phyloP scores from a whole-genome alignment of 129 eudicot genomes.

The Gnaphalium uliginosum region DNA sequence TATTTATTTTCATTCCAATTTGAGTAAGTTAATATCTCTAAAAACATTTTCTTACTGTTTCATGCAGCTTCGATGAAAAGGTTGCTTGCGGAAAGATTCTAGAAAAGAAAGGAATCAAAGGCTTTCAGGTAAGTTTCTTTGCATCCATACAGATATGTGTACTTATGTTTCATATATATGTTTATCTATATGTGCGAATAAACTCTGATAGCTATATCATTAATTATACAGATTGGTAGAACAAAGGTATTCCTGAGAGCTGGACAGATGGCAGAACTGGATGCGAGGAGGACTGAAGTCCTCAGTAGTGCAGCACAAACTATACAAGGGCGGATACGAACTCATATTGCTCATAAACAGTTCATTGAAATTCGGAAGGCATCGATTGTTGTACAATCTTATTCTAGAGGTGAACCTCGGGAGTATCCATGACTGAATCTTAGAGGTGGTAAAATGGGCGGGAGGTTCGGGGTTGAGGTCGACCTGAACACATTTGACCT shows the following conservation, averaged over 20 bases:
- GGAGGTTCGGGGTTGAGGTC: conserved; percentile 2
- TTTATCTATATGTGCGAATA: conserved; percentile 1
- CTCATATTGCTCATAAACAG: conserved; percentile 75
- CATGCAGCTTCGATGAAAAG: conserved; percentile 84
- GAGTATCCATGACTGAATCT: neutral
- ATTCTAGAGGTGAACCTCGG: conserved; percentile 58
- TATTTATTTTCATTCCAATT: conserved; percentile 1
- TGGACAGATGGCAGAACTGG: conserved; percentile 99
- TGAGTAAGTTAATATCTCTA: conserved; percentile 2
- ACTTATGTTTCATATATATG: neutral
- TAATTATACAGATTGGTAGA: conserved; percentile 76
- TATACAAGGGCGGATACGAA: conserved; percentile 73
- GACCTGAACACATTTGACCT: neutral
- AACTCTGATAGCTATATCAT: conserved; percentile 15
- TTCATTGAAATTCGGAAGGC: conserved; percentile 60
- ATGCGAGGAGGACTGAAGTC: conserved; percentile 91
- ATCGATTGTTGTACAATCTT: conserved; percentile 55
- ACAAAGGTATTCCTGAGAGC: conserved; percentile 95
- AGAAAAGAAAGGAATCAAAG: conserved; percentile 87
- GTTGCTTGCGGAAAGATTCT: conserved; percentile 72
- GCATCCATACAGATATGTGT: neutral
- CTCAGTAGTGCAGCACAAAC: conserved; percentile 79
- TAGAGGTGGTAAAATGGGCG: conserved; percentile 18
- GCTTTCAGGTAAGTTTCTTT: conserved; percentile 69
- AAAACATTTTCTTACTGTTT: conserved; percentile 22